Conservation (phyloP, 75 land plant species). For the Picea sitchensis region DNA sequence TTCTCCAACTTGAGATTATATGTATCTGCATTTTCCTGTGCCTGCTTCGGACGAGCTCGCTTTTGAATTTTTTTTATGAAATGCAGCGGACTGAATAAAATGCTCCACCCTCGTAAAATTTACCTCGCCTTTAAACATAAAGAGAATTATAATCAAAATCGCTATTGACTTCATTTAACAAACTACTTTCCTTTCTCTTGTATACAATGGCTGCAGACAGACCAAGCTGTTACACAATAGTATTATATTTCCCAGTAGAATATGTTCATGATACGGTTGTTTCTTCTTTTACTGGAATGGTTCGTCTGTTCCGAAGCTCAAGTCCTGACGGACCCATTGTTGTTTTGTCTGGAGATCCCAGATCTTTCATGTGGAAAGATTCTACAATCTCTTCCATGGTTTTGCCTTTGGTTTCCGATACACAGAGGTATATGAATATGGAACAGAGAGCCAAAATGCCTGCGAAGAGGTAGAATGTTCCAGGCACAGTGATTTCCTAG, state of each 20-base stretch:
- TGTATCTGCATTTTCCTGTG: too few relatives aligned
- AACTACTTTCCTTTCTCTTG: background rate
- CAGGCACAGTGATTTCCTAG: conserved; percentile 40
- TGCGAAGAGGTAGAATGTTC: too few relatives aligned
- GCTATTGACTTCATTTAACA: background rate
- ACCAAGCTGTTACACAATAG: background rate
- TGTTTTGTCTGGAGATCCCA: background rate
- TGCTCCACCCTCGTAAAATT: too few relatives aligned
- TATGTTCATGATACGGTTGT: too few relatives aligned
- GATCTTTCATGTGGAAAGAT: conserved; percentile 26
- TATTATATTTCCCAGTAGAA: background rate
- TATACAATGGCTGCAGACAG: background rate
- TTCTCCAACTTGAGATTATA: too few relatives aligned
- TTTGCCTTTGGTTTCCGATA: conserved; percentile 81
- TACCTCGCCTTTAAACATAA: background rate
- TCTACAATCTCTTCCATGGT: conserved; percentile 70
- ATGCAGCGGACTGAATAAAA: too few relatives aligned
- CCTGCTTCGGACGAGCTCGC: too few relatives aligned
- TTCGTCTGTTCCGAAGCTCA: background rate
- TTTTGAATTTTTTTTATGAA: too few relatives aligned
- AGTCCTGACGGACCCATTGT: background rate
- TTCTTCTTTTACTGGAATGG: background rate
- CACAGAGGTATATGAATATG: conserved; percentile 4
- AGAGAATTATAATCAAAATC: background rate
- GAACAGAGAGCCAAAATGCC: too few relatives aligned